Evolutionary conservation across 176 grass and related monocot species (phyloP), one percentile per base, ranked within the genome.

Genomic region (Zea luxurians): DNA sequence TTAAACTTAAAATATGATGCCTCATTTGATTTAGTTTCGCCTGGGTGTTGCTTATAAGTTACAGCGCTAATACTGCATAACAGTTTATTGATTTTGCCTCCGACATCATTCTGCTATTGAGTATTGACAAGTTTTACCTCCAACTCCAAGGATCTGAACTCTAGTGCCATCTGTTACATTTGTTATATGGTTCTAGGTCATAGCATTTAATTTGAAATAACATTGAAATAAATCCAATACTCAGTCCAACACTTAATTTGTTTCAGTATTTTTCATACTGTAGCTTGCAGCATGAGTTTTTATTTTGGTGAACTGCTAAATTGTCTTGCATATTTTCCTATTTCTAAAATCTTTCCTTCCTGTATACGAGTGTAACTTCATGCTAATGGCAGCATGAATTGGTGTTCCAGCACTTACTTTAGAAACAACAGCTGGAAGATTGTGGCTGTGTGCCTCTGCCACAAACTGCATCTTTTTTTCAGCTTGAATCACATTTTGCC

Each of bases 331-430:
- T 5, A 16, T 60, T 73, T 73, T 58, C 43, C 18, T 48, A 34
- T 48, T 66, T 57, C 1, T 59, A 59, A 13, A 70, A 68, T 46
- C 0, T 52, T 82, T 43, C 11, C 37, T 53, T 16, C 16, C 17
- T 46, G 15, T 48, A 4, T 48, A 49, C 43, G 49, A 68, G 3
- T 36, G 8, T 20, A 58, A 58, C 54, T 58, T 18, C 54, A 58
- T 1, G 17, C 54, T 67, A 62, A 45, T 69, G 50, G 50, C 43
- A 79, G 63, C 38, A 67, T 49, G 50, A 67, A 27, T 41, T 74
- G 15, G 50, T 85, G 41, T 60, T 60, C 49, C 35, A 68, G 50
- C 35, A 66, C 60, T 70, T 70, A 48, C 49, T 75, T 75, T 76
- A 21, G 44, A 71, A 81, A 77, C 40, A 80, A 46, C 21, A 2